phyloP scores from a whole-genome alignment of 2,329 filamentous ascomycete genomes.

The Xylaria sp. region DNA sequence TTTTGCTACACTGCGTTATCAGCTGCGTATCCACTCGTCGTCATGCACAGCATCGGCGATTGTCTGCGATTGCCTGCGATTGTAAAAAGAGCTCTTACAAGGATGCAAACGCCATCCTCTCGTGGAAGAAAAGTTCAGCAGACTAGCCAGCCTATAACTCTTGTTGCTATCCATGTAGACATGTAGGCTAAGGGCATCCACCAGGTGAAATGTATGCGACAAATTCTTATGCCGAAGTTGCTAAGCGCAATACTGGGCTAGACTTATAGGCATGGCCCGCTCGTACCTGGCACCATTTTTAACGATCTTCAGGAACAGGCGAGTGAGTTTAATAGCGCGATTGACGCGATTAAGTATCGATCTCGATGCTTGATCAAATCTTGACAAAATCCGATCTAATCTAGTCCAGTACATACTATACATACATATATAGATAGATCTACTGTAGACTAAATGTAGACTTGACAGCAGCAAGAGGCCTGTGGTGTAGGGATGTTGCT shows the following conservation, averaged over 20 bases:
- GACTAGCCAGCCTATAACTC: too few species aligned
- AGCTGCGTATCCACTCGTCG: too few species aligned
- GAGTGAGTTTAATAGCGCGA: neutral
- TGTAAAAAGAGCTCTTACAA: neutral
- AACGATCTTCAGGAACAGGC: constrained; percentile 24
- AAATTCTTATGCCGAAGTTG: neutral
- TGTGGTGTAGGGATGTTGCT: neutral
- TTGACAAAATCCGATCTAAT: too few species aligned
- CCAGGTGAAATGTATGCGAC: neutral
- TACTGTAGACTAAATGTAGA: too few species aligned
- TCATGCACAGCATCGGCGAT: constrained; percentile 26
- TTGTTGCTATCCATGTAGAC: too few species aligned
- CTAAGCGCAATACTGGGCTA: neutral
- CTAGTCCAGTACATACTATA: too few species aligned
- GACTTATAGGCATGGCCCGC: neutral
- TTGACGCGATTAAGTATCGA: neutral
- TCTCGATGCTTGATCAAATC: too few species aligned
- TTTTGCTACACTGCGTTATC: too few species aligned
- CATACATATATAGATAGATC: too few species aligned
- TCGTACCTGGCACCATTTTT: neutral
- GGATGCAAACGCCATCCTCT: neutral
- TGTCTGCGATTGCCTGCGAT: neutral
- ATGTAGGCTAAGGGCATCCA: too few species aligned
- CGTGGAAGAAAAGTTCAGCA: neutral
- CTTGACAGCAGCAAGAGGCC: neutral